Conservation (phyloP, 73 alveolate genomes). For the Paramecium biaurelia region DNA sequence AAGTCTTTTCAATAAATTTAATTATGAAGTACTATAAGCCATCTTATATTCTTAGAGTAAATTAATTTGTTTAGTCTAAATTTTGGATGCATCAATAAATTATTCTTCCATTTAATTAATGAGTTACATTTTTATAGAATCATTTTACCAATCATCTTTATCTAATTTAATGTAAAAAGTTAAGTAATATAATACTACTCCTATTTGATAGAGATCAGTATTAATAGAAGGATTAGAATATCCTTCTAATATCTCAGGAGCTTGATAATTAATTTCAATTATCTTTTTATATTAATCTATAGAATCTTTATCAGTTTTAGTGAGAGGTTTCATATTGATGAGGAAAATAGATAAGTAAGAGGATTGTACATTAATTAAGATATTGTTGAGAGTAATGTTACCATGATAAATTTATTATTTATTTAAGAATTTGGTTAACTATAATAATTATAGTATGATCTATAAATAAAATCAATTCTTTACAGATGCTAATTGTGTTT, state of each 20-base stretch:
- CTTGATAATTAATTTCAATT: not conserved
- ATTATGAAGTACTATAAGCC: not conserved
- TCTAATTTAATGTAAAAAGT: not conserved
- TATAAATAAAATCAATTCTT: not conserved
- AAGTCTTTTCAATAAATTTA: not conserved
- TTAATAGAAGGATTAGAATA: not conserved
- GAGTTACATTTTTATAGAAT: not conserved
- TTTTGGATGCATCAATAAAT: not conserved
- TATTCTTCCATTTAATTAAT: not conserved
- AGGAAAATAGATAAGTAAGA: not conserved
- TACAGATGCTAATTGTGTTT: conserved; percentile 32
- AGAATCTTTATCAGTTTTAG: not conserved
- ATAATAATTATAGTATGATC: not conserved
- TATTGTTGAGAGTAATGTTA: not conserved
- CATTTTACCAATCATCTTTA: not conserved
- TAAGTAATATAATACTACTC: not conserved
- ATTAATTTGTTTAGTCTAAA: not conserved
- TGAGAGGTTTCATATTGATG: not conserved
- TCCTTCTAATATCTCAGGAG: not conserved
- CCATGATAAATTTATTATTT: conserved; percentile 41
- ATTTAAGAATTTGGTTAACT: not conserved
- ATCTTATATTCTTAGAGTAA: not conserved
- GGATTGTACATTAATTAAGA: not conserved
- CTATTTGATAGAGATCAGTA: not conserved
- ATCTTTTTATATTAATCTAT: not conserved